A percentile compares a stretch with the other conserved stretches of the same genome.
Evolutionary conservation across 2,329 filamentous ascomycete genomes (phyloP).

Genomic region (Colletotrichum magnum): DNA sequence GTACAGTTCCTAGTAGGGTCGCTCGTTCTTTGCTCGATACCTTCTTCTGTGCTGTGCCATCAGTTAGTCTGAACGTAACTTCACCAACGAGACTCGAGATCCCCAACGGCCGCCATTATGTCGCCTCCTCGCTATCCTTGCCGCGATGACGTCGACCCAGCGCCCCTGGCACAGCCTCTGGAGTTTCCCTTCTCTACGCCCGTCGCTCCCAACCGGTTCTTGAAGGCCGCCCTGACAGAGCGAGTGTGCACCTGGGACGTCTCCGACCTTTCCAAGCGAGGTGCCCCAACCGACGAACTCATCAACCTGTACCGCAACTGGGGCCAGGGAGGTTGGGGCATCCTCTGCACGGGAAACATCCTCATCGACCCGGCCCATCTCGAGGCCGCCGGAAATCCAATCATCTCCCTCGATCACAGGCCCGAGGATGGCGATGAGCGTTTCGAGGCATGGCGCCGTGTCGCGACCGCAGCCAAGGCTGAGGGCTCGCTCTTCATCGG

Average conservation of each 20-base stretch:
- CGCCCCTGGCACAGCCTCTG: constrained; percentile 58
- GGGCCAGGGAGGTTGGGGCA: constrained; percentile 59
- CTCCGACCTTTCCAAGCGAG: constrained; percentile 63
- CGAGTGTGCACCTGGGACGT: constrained; percentile 72
- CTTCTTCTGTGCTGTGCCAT: background rate
- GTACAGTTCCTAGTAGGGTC: background rate
- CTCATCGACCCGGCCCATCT: constrained; percentile 74
- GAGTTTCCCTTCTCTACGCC: constrained; percentile 64
- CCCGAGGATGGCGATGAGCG: constrained; percentile 69
- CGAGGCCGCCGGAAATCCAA: constrained; percentile 68
- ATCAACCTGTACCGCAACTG: constrained; percentile 68
- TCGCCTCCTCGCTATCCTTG: background rate
- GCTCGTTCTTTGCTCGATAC: background rate
- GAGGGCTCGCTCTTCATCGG: constrained; percentile 67
- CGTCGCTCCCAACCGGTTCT: constrained; percentile 73
- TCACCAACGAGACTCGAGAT: background rate
- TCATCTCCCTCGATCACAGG: constrained; percentile 67
- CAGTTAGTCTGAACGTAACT: background rate
- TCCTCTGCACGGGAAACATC: constrained; percentile 74
- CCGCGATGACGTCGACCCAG: background rate
- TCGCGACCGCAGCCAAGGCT: constrained; percentile 68
- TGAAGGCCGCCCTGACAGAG: constrained; percentile 78
- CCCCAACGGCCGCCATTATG: background rate
- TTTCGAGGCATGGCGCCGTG: constrained; percentile 71
- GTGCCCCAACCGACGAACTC: constrained; percentile 53